Evolutionary conservation across 1,284 basidiomycete genomes (phyloP).

Genomic region (Rhizoctonia solani): DNA sequence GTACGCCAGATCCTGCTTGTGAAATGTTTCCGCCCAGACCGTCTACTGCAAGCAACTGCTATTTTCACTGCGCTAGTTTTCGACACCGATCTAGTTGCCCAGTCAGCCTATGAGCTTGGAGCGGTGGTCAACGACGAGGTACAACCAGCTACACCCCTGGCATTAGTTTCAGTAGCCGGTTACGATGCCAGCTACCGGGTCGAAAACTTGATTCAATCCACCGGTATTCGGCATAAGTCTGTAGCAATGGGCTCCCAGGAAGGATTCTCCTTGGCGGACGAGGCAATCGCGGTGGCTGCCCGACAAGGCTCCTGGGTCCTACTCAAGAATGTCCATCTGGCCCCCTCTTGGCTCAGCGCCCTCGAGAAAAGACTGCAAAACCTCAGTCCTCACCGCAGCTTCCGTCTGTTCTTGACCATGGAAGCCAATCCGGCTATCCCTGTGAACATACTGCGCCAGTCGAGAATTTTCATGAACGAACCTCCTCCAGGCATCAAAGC

Average conservation of each 20-base stretch:
- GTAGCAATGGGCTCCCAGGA: slow-evolving; percentile 99
- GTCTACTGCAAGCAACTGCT: slow-evolving; percentile 78
- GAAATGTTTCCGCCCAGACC: slow-evolving; percentile 90
- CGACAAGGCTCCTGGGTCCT: slow-evolving; percentile 93
- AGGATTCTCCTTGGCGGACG: slow-evolving; percentile 92
- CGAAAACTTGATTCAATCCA: slow-evolving; percentile 82
- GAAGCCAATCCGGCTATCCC: slow-evolving; percentile 92
- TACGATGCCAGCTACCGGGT: slow-evolving; percentile 96
- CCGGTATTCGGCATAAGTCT: slow-evolving; percentile 74
- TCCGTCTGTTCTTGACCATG: slow-evolving; percentile 96
- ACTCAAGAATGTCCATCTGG: slow-evolving; percentile 94
- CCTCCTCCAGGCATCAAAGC: slow-evolving; percentile 95
- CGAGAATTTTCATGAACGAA: slow-evolving; percentile 95
- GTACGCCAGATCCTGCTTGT: slow-evolving; percentile 78
- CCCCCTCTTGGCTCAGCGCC: slow-evolving; percentile 91
- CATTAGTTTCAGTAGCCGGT: slow-evolving; percentile 90
- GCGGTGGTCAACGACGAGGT: slow-evolving; percentile 80
- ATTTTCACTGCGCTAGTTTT: slow-evolving; percentile 77
- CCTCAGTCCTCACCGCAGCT: slow-evolving; percentile 82
- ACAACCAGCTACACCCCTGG: slow-evolving; percentile 79
- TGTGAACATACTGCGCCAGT: slow-evolving; percentile 93
- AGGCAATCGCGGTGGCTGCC: slow-evolving; percentile 88
- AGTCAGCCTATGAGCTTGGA: slow-evolving; percentile 74
- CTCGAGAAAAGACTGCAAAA: slow-evolving; percentile 96
- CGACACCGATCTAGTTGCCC: slow-evolving; percentile 72